These are phyloP conservation scores for Acarospora socialis DNA, from an alignment of 2,329 filamentous ascomycete genomes.

Conservation along the genomic window DNA sequence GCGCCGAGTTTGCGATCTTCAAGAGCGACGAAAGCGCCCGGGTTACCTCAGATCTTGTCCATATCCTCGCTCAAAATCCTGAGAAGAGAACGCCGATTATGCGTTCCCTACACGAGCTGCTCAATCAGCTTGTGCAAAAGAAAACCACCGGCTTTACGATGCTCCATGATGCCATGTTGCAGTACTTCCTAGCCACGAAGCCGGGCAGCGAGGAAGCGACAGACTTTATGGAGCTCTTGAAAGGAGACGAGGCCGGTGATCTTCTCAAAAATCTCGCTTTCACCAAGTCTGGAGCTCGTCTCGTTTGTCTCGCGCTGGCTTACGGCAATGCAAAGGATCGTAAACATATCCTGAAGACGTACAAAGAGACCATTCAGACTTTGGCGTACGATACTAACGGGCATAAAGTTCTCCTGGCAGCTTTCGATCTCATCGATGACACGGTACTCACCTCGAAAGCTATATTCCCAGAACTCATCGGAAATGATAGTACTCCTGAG, in stretches of 20 bases:
- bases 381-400: conserved; percentile 71
- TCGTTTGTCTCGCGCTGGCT: conserved; percentile 70
- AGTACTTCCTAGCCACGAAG: conserved; percentile 77
- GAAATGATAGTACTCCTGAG: conserved; percentile 38
- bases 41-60: conserved; percentile 50
- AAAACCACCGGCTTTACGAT: conserved; percentile 94
- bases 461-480: conserved; percentile 75
- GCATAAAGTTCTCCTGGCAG: conserved; percentile 68
- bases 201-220: conserved; percentile 65
- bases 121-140: conserved; percentile 90
- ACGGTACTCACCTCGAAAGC: conserved; percentile 77
- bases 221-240: conserved; percentile 80
- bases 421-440: conserved; percentile 86
- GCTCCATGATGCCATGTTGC: conserved; percentile 94
- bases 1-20: conserved; percentile 78
- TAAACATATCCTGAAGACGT: conserved; percentile 73
- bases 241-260: conserved; percentile 82
- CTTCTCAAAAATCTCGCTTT: conserved; percentile 92
- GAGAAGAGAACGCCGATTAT: conserved; percentile 81
- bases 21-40: conserved; percentile 40
- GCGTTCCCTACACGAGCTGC: conserved; percentile 69
- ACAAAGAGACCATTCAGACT: conserved; percentile 75
- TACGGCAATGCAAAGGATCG: conserved; percentile 84
- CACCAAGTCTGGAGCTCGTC: conserved; percentile 70
- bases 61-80: conserved; percentile 61